Percentiles rank a stretch among this genome's conserved stretches.
Conservation (phyloP, 306 rosid genomes). For the Purshia tridentata region DNA sequence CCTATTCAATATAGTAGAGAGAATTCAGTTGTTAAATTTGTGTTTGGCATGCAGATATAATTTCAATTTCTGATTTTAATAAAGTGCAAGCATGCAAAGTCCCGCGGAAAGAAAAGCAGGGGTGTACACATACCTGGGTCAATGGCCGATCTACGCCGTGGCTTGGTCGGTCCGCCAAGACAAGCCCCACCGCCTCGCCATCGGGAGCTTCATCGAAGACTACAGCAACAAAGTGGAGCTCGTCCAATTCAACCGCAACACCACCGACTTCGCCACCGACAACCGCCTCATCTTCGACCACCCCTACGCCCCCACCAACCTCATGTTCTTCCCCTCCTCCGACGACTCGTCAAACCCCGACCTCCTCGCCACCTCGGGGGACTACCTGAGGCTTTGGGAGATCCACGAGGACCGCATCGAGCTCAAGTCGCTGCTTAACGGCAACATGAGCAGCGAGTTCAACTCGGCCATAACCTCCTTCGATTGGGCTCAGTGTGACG, state of each 20-base stretch:
- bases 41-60: constrained; percentile 1
- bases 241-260: constrained; percentile 44
- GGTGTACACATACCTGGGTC: constrained; percentile 45
- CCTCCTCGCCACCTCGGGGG: constrained; percentile 62
- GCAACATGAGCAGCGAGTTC: constrained; percentile 49
- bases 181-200: constrained; percentile 52
- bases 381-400: constrained; percentile 61
- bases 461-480: constrained; percentile 56
- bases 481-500: constrained; percentile 53
- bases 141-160: constrained; percentile 54
- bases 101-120: constrained; percentile 35
- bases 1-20: too few relatives aligned
- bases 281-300: constrained; percentile 51
- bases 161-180: constrained; percentile 61
- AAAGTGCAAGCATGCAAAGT: constrained; percentile 37
- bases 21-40: background rate
- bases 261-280: constrained; percentile 44
- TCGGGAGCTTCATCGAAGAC: constrained; percentile 60
- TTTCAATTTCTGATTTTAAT: background rate
- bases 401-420: constrained; percentile 53
- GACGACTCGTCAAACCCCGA: constrained; percentile 46
- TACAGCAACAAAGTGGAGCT: constrained; percentile 64
- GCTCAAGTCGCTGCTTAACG: constrained; percentile 47
- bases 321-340: constrained; percentile 67
- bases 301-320: constrained; percentile 66